Base-by-base conservation (phyloP, 192 early-diverging fungal genomes). In the Helicostylum pulchrum region DNA sequence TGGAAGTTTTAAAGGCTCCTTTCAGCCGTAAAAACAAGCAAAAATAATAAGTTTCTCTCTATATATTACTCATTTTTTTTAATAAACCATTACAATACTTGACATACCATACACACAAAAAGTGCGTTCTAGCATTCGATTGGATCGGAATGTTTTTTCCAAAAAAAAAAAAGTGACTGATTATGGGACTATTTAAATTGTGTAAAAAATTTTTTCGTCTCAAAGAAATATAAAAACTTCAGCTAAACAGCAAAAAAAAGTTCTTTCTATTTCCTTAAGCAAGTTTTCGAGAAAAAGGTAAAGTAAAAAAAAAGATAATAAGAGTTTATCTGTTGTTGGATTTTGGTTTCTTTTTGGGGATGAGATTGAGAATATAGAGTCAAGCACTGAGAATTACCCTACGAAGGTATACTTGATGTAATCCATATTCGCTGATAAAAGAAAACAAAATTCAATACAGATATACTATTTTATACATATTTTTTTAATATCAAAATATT, bases 301-400 rank as follows among this genome's bases (percentile, higher is more conserved):
- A 48, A 26, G 26, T 26, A 26, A 26, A 26, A 26, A 26, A 26
- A 26, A 26, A n/a, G n/a, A n/a, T n/a, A n/a, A n/a, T n/a, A n/a
- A n/a, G n/a, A n/a, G n/a, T n/a, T n/a, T n/a, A n/a, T n/a, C n/a
- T n/a, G n/a, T n/a, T n/a, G n/a, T n/a, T n/a, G 26, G 26, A 26
- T 26, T 26, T 26, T 26, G 26, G 26, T 34, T 39, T 56, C 19
- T 34, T 56, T 56, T 56, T 56, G 54, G 54, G 7, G 57, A 59
- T 42, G 57, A 59, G 57, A 59, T 59, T 59, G 57, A 59, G 43
- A 43, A 45, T 59, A 59, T 59, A 59, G 57, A 59, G 57, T 59
- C 57, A 59, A 59, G 57, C 57, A 59, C 57, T 59, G 57, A 59
- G 42, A 45, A 43, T 44, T 45, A 59, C 42, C 42, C 57, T 45